These are phyloP conservation scores for Tetrapyrgos nigripes DNA, from an alignment of 1,284 basidiomycete genomes.

Conservation along the genomic window DNA sequence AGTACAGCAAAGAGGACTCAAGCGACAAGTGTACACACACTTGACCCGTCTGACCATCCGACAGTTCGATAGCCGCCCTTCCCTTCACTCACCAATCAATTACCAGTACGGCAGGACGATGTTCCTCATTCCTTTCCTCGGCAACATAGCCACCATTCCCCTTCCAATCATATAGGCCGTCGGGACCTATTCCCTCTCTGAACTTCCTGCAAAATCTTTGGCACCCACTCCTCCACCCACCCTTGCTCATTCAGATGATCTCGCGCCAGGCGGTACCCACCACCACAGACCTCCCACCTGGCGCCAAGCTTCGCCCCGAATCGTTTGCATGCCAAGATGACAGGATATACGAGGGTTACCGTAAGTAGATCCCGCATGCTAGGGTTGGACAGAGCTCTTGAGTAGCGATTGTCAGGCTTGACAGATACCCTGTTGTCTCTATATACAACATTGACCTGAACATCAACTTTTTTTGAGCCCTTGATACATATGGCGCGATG, in stretches of 20 bases:
- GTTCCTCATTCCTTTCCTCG: no score
- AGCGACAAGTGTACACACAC: no score
- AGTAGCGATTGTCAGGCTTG: conserved; percentile 56
- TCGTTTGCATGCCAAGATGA: conserved; percentile 65
- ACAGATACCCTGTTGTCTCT: conserved; percentile 48
- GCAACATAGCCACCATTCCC: no score
- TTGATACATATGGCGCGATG: conserved; percentile 44
- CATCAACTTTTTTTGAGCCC: conserved; percentile 49
- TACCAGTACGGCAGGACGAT: no score
- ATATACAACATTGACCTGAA: conserved; percentile 49
- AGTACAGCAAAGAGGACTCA: no score
- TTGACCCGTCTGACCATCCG: no score
- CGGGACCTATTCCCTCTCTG: neutral
- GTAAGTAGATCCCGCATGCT: conserved; percentile 61
- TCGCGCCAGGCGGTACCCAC: conserved; percentile 28
- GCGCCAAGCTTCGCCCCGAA: conserved; percentile 56
- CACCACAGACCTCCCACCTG: conserved; percentile 61
- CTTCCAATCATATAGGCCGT: neutral
- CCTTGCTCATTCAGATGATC: neutral
- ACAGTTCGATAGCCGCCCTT: no score
- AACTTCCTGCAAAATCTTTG: neutral
- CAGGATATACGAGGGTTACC: conserved; percentile 65
- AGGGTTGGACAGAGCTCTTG: conserved; percentile 54
- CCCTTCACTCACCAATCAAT: no score
- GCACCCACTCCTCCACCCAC: neutral